Conservation (phyloP, 257 asterid genomes). For the Fraxinus pennsylvanica region DNA sequence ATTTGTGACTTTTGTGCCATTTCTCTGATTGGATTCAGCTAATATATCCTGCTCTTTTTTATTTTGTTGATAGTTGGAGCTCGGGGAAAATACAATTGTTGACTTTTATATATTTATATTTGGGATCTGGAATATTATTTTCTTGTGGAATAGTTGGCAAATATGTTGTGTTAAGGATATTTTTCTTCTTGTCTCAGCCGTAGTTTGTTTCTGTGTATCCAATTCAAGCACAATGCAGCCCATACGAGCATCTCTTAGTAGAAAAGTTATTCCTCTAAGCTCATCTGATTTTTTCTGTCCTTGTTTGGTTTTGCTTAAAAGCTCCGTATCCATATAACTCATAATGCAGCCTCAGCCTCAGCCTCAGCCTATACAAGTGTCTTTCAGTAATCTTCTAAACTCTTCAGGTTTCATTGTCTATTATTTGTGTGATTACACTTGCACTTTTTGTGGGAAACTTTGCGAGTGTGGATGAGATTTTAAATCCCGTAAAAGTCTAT, state of each 20-base stretch:
- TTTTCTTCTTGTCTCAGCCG: neutral
- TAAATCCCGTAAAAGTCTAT: too few species aligned
- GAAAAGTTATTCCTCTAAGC: neutral
- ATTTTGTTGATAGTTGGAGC: neutral
- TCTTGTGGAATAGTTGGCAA: neutral
- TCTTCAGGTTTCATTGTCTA: neutral
- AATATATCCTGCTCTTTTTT: too few species aligned
- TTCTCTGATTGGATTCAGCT: neutral
- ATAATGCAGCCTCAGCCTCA: neutral
- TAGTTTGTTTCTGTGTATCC: neutral
- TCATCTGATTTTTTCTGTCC: neutral
- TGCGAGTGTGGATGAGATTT: too few species aligned
- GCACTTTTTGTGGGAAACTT: too few species aligned
- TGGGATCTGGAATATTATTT: neutral
- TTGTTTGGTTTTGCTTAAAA: neutral
- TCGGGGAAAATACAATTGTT: neutral
- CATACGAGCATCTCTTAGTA: neutral
- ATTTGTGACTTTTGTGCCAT: neutral
- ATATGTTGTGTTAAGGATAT: neutral
- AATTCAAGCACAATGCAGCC: neutral
- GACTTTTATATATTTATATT: neutral
- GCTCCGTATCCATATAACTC: neutral
- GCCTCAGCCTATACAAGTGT: neutral
- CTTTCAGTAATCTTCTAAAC: neutral
- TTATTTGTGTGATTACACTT: too few species aligned